Evolutionary conservation across 208 protist species (phyloP), one percentile per base, ranked within the genome.

Genomic region (Herpetomonas samuelpessoai): DNA sequence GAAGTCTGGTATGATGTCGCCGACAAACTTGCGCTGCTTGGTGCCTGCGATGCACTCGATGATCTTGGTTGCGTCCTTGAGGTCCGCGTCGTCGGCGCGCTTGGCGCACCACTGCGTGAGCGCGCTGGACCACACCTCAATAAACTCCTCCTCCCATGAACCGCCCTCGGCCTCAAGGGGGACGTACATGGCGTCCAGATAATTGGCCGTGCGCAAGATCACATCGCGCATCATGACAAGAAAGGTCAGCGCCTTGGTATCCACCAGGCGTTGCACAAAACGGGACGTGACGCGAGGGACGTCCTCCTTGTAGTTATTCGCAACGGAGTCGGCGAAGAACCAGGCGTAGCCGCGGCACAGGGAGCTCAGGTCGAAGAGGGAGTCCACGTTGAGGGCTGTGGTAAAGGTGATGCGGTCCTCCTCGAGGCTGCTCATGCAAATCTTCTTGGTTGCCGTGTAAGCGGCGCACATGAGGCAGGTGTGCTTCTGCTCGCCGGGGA

Each of bases 111-210:
- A 84, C 31, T 66, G 57, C 29, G 65, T 39, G 16, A 91, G 56
- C 26, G 91, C 29, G 3, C 51, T 65, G 10, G 76, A 70, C 84
- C 86, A 93, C 27, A 88, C 75, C 28, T 81, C 71, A 10, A 93
- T 71, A 46, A 93, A 93, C 29, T 88, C 83, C 63, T 87, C 84
- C 47, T 89, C 73, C 86, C 86, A 93, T 28, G 88, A 66, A 47
- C 67, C 68, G 39, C 81, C 65, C 41, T 75, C 76, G 14, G 61
- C 66, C 2, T 76, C 68, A 1, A 77, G 57, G 3, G 76, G 54
- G 19, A 79, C 66, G 30, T 71, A 70, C n/a, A 93, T 64, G 7
- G 76, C 79, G 56, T 92, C 90, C 12, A 96, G 80, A 69, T 91
- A 91, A 57, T 89, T 91, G 2, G 86, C 86, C 2, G 82, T 91